Conservation (phyloP, 2,329 filamentous ascomycete species). For the Colletotrichum orchidophilum region DNA sequence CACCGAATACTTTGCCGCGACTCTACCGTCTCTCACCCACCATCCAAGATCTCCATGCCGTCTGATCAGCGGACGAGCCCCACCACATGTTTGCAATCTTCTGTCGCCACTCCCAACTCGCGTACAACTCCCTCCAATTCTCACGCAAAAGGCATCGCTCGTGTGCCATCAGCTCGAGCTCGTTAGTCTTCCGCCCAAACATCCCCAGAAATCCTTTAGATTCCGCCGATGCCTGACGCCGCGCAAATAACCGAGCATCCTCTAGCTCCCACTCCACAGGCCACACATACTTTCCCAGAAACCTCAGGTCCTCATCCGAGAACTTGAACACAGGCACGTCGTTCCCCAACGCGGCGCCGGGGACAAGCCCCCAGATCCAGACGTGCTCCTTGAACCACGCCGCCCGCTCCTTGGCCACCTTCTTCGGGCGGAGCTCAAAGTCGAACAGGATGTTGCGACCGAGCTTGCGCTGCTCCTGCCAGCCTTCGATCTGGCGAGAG, state of each 20-base stretch:
- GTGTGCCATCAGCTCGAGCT: neutral
- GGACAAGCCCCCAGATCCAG: neutral
- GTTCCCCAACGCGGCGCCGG: neutral
- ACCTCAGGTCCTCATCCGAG: neutral
- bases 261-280: neutral
- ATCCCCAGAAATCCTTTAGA: neutral
- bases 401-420: neutral
- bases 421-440: neutral
- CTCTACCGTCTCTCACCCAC: neutral
- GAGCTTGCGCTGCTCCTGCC: neutral
- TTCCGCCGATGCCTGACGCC: neutral
- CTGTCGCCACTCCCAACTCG: neutral
- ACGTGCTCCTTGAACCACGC: neutral
- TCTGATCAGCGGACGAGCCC: too few species aligned
- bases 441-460: neutral
- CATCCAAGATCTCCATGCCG: neutral
- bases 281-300: neutral
- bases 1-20: too few species aligned
- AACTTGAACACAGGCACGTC: neutral
- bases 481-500: neutral
- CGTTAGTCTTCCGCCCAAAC: neutral
- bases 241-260: neutral
- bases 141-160: neutral
- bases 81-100: neutral
- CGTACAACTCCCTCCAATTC: neutral